Conservation (phyloP, 148 eudicot species). For the Spergularia marina region DNA sequence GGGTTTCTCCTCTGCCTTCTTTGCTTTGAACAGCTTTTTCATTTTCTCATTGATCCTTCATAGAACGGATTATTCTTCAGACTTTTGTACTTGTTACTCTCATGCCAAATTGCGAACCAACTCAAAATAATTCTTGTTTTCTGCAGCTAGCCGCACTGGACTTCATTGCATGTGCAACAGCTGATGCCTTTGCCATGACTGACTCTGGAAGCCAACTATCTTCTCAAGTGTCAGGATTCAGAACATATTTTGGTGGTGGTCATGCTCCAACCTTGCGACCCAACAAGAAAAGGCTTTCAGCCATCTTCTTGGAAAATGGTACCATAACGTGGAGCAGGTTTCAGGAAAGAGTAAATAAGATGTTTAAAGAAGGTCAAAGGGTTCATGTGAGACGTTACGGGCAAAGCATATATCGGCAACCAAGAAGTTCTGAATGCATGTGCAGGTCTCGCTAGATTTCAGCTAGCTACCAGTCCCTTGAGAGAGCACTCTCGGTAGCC, state of each 20-base stretch:
- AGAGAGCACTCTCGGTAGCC: not conserved
- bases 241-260: constrained; percentile 79
- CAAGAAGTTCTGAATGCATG: constrained; percentile 84
- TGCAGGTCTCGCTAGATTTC: constrained; percentile 42
- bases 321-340: constrained; percentile 66
- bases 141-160: constrained; percentile 84
- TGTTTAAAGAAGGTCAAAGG: constrained; percentile 67
- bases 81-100: too few species aligned
- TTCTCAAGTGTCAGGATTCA: constrained; percentile 76
- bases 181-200: constrained; percentile 90
- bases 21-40: too few species aligned
- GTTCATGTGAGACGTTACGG: constrained; percentile 47
- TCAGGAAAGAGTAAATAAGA: constrained; percentile 55
- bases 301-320: constrained; percentile 48
- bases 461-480: not conserved
- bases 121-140: constrained; percentile 8
- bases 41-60: too few species aligned
- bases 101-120: too few species aligned
- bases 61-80: too few species aligned
- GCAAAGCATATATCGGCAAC: constrained; percentile 78
- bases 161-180: constrained; percentile 85
- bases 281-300: constrained; percentile 77
- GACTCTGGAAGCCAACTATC: constrained; percentile 95
- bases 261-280: constrained; percentile 78
- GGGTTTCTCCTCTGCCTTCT: not conserved